Evolutionary conservation across 805 yeast genomes (phyloP).

Genomic region (Cyberlindnera xylosilytica): DNA sequence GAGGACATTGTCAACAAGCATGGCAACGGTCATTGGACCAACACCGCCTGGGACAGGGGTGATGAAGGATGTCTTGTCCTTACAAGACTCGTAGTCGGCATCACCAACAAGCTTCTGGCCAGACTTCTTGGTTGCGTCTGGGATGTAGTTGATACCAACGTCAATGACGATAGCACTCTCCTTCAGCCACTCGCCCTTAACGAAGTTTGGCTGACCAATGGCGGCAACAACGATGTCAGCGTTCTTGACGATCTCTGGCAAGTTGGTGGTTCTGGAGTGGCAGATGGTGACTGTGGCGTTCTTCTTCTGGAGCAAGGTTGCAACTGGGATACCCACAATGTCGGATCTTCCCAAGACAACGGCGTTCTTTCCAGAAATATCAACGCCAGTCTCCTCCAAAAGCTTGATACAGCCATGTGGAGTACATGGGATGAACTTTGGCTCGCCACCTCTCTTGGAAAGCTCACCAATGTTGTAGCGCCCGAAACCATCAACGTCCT

Average conservation of each 20-base stretch:
- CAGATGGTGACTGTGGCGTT: constrained; percentile 76
- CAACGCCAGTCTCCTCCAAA: constrained; percentile 53
- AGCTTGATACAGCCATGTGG: constrained; percentile 77
- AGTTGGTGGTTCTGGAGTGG: constrained; percentile 61
- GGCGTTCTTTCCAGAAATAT: constrained; percentile 64
- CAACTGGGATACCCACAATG: constrained; percentile 81
- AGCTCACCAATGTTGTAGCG: constrained; percentile 76
- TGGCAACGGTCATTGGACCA: constrained; percentile 90
- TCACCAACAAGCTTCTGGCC: constrained; percentile 78
- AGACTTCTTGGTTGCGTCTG: constrained; percentile 60
- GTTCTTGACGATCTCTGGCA: constrained; percentile 46
- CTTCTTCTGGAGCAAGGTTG: constrained; percentile 63
- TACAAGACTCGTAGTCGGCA: constrained; percentile 60
- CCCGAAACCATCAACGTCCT: constrained; percentile 85
- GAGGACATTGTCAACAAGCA: constrained; percentile 69
- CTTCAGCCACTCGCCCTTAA: constrained; percentile 74
- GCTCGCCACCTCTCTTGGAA: constrained; percentile 68
- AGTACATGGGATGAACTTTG: constrained; percentile 75
- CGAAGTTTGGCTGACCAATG: constrained; percentile 66
- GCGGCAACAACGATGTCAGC: constrained; percentile 83
- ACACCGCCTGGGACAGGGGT: constrained; percentile 95
- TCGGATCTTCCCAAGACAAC: constrained; percentile 84
- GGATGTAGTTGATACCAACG: constrained; percentile 78
- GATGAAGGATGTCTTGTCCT: constrained; percentile 53
- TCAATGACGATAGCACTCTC: constrained; percentile 69